A percentile compares a stretch with the other conserved stretches of the same genome.
Evolutionary conservation across 148 eudicot genomes (phyloP).

Genomic region (Fallopia convolvulus): DNA sequence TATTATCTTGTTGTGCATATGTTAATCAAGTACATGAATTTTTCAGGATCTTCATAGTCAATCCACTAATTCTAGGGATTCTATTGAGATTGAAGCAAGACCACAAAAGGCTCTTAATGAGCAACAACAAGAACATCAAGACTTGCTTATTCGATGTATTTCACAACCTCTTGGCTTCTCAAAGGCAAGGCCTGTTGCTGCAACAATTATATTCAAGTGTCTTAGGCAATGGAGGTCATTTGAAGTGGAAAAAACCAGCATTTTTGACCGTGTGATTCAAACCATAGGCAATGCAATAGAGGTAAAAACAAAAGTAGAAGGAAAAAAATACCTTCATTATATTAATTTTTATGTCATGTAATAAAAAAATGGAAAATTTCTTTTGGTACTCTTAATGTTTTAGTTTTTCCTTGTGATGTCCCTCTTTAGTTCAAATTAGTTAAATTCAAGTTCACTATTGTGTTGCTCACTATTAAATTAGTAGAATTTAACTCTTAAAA

Average conservation of each 20-base stretch:
- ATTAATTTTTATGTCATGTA: background rate
- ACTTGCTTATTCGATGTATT: slow-evolving; percentile 76
- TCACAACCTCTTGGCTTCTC: slow-evolving; percentile 81
- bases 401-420: too few species aligned
- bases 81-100: slow-evolving; percentile 57
- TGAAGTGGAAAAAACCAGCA: slow-evolving; percentile 86
- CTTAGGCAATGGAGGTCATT: slow-evolving; percentile 87
- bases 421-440: too few species aligned
- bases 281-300: slow-evolving; percentile 80
- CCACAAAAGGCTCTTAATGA: slow-evolving; percentile 86
- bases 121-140: slow-evolving; percentile 85
- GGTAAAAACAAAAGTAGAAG: slow-evolving; percentile 24
- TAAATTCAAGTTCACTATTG: too few species aligned
- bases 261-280: slow-evolving; percentile 74
- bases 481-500: too few species aligned
- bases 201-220: slow-evolving; percentile 88
- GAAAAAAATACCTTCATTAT: background rate
- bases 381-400: too few species aligned
- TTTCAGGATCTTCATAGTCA: slow-evolving; percentile 54
- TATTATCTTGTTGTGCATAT: background rate
- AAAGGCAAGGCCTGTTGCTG: slow-evolving; percentile 77
- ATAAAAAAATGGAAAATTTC: background rate
- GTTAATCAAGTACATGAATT: slow-evolving; percentile 10
- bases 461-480: too few species aligned
- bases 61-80: slow-evolving; percentile 54